These are phyloP conservation scores for Santalum album DNA, from an alignment of 164 flowering plant genomes.

Conservation along the genomic window DNA sequence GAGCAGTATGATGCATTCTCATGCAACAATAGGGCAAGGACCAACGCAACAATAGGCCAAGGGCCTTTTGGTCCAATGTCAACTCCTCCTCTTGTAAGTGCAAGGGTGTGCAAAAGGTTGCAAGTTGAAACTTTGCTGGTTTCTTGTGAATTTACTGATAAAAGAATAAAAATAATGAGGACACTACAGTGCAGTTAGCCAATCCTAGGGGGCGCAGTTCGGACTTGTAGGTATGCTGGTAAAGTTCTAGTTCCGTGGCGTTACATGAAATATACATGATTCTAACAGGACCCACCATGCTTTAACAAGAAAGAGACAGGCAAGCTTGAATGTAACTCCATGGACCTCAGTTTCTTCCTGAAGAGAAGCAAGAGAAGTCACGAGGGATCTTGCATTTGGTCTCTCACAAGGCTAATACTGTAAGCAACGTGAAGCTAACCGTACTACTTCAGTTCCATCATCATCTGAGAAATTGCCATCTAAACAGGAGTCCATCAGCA, in stretches of 20 bases:
- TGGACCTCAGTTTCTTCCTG: slow-evolving; percentile 1
- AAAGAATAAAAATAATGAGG: too few relatives aligned
- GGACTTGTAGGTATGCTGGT: too few relatives aligned
- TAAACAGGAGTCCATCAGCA: slow-evolving; percentile 1
- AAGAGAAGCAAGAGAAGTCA: background rate
- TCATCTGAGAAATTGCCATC: slow-evolving; percentile 1
- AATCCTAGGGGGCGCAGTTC: background rate
- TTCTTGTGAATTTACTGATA: too few relatives aligned
- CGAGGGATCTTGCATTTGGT: background rate
- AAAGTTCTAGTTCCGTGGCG: too few relatives aligned
- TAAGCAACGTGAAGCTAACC: slow-evolving; percentile 3
- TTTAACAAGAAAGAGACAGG: background rate
- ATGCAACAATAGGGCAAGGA: too few relatives aligned
- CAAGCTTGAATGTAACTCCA: background rate
- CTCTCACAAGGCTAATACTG: slow-evolving; percentile 1
- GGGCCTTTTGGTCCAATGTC: too few relatives aligned
- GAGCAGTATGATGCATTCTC: too few relatives aligned
- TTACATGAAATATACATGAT: background rate
- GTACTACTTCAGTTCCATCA: background rate
- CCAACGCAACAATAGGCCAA: too few relatives aligned
- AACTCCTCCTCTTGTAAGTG: too few relatives aligned
- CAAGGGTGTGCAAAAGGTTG: too few relatives aligned
- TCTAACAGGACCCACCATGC: background rate
- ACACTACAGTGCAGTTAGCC: background rate
- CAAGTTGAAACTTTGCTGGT: too few relatives aligned